A percentile compares a stretch with the other conserved stretches of the same genome.
These are phyloP conservation scores for Hypocreales sp. DNA, from an alignment of 2,329 filamentous ascomycete species.

Conservation along the genomic window DNA sequence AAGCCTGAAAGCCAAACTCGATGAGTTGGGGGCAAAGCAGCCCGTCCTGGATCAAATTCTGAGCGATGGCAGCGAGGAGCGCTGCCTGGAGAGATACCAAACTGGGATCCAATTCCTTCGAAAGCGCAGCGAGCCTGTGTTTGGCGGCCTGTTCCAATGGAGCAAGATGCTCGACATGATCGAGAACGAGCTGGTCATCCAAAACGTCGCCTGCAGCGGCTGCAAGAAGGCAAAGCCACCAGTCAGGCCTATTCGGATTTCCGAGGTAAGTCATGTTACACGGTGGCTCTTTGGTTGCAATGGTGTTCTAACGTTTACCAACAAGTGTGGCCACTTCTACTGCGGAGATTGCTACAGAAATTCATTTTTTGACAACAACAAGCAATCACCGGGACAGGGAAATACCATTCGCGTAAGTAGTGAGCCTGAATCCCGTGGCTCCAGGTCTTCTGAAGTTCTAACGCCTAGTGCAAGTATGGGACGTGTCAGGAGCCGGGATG, in stretches of 20 bases:
- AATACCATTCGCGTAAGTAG: too few species aligned
- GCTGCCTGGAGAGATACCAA: slow-evolving; percentile 3
- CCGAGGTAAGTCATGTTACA: slow-evolving; percentile 4
- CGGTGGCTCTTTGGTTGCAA: neutral
- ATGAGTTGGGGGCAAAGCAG: neutral
- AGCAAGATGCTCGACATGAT: slow-evolving; percentile 3
- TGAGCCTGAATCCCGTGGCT: too few species aligned
- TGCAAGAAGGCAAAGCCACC: slow-evolving; percentile 1
- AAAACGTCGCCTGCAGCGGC: slow-evolving; percentile 1
- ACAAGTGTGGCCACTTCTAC: slow-evolving; percentile 20
- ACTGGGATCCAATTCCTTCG: slow-evolving; percentile 5
- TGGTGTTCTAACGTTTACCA: too few species aligned
- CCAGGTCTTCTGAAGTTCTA: too few species aligned
- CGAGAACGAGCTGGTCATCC: slow-evolving; percentile 3
- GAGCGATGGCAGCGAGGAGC: neutral
- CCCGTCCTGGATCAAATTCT: slow-evolving; percentile 4
- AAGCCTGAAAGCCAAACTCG: slow-evolving; percentile 1
- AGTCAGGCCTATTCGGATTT: neutral
- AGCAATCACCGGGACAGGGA: too few species aligned
- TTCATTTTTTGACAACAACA: neutral
- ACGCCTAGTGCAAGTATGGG: too few species aligned
- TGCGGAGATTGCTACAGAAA: slow-evolving; percentile 9
- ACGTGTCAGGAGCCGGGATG: too few species aligned
- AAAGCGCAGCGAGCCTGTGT: neutral
- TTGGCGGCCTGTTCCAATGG: slow-evolving; percentile 10